A percentile compares a stretch with the other conserved stretches of the same genome.
These are phyloP conservation scores for Apiosordaria backusii DNA, from an alignment of 495 filamentous ascomycete species.

Conservation along the genomic window DNA sequence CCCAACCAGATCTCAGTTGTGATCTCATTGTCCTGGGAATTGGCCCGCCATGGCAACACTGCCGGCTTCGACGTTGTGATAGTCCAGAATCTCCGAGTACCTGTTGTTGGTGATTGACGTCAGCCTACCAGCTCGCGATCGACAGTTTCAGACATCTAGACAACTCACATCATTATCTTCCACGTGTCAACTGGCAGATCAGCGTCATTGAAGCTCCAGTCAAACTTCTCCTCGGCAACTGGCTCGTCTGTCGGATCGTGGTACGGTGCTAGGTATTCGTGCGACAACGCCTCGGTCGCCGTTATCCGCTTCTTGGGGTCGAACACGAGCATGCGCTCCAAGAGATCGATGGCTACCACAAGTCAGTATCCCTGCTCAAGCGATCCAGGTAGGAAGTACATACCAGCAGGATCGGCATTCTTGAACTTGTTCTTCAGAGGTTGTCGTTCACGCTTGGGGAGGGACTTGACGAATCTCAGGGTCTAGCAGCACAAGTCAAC, in stretches of 20 bases:
- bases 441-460: conserved; percentile 92
- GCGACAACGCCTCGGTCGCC: conserved; percentile 77
- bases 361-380: conserved; percentile 8
- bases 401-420: conserved; percentile 91
- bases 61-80: conserved; percentile 83
- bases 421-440: conserved; percentile 89
- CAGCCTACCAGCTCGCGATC: background rate
- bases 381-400: background rate
- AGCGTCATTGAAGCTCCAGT: conserved; percentile 99
- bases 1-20: background rate
- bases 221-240: conserved; percentile 93
- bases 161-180: conserved; percentile 98
- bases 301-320: conserved; percentile 89
- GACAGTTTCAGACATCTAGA: background rate
- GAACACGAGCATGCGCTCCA: conserved; percentile 97
- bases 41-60: conserved; percentile 33
- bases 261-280: conserved; percentile 93
- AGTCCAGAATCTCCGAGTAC: conserved; percentile 99
- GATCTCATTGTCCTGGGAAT: conserved; percentile 37
- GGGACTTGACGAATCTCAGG: conserved; percentile 91
- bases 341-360: conserved; percentile 76
- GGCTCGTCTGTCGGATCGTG: conserved; percentile 97
- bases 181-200: conserved; percentile 98
- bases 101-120: conserved; percentile 41
- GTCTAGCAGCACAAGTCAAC: conserved; percentile 55